Evolutionary conservation across 257 asterid genomes (phyloP).

Genomic region (Vinca minor): DNA sequence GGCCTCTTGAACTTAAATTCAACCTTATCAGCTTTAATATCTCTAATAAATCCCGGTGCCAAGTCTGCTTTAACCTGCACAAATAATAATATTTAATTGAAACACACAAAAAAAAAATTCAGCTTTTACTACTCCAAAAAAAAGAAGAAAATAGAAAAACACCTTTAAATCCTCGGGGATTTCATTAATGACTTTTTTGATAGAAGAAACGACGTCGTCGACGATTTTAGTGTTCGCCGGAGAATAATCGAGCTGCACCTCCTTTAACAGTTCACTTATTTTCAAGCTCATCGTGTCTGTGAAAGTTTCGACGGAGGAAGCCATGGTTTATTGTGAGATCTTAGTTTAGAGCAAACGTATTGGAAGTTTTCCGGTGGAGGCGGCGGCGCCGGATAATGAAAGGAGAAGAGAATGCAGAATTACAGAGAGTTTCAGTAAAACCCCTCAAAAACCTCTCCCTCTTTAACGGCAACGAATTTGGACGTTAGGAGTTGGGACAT

Average conservation of each 20-base stretch:
- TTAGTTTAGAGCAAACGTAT: not conserved
- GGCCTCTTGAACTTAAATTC: conserved; percentile 82
- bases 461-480: not conserved
- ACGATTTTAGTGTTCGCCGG: conserved; percentile 36
- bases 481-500: not conserved
- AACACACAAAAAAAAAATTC: not conserved
- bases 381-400: not conserved
- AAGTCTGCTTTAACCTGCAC: conserved; percentile 64
- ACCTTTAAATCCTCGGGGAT: conserved; percentile 65
- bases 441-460: conserved; percentile 11
- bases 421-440: not conserved
- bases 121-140: not conserved
- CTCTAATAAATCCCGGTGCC: conserved; percentile 76
- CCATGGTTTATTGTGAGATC: conserved; percentile 21
- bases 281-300: conserved; percentile 47
- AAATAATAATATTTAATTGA: conserved; percentile 12
- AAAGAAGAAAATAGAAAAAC: not conserved
- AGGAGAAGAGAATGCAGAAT: too few species aligned
- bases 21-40: conserved; percentile 79
- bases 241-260: conserved; percentile 64
- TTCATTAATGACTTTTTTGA: conserved; percentile 43
- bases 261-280: conserved; percentile 61
- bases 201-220: conserved; percentile 46
- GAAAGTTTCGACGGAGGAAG: conserved; percentile 20
- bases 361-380: too few species aligned